phyloP scores from a whole-genome alignment of 1,139 yeast genomes.

The Zygoascus hellenicus region DNA sequence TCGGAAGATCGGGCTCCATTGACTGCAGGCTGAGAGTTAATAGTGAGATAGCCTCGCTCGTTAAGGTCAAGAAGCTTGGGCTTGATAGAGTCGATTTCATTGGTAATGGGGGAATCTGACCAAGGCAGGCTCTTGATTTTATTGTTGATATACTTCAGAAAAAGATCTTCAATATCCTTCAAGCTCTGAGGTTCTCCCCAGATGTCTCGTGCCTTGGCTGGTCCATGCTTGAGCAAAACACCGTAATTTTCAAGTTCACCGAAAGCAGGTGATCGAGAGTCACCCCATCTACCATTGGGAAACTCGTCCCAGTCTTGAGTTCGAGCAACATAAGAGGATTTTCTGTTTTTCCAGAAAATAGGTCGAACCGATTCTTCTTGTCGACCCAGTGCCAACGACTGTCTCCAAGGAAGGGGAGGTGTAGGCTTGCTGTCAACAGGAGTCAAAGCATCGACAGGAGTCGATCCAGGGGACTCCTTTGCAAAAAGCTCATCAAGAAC shows the following conservation, averaged over 20 bases:
- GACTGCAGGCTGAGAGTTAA: slow-evolving; percentile 93
- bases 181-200: slow-evolving; percentile 77
- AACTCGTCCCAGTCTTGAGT: slow-evolving; percentile 94
- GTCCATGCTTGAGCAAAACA: slow-evolving; percentile 48
- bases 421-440: slow-evolving; percentile 18
- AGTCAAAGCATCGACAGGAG: slow-evolving; percentile 22
- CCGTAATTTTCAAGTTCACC: slow-evolving; percentile 69
- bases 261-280: slow-evolving; percentile 87
- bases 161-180: slow-evolving; percentile 55
- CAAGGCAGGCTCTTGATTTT: slow-evolving; percentile 78
- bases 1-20: slow-evolving; percentile 73
- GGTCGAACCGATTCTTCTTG: slow-evolving; percentile 84
- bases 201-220: slow-evolving; percentile 67
- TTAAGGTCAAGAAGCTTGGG: slow-evolving; percentile 58
- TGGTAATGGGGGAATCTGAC: slow-evolving; percentile 86
- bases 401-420: slow-evolving; percentile 76
- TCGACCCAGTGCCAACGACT: slow-evolving; percentile 77
- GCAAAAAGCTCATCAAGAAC: slow-evolving; percentile 64
- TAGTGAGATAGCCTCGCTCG: slow-evolving; percentile 62
- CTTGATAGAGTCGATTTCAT: slow-evolving; percentile 65
- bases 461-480: slow-evolving; percentile 27
- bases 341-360: slow-evolving; percentile 93
- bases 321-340: slow-evolving; percentile 81
- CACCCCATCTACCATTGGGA: slow-evolving; percentile 96
- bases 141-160: slow-evolving; percentile 63